Evolutionary conservation across 768 basidiomycete genomes (phyloP), one percentile per base, ranked within the genome.

Genomic region (Lyophyllum decastes): DNA sequence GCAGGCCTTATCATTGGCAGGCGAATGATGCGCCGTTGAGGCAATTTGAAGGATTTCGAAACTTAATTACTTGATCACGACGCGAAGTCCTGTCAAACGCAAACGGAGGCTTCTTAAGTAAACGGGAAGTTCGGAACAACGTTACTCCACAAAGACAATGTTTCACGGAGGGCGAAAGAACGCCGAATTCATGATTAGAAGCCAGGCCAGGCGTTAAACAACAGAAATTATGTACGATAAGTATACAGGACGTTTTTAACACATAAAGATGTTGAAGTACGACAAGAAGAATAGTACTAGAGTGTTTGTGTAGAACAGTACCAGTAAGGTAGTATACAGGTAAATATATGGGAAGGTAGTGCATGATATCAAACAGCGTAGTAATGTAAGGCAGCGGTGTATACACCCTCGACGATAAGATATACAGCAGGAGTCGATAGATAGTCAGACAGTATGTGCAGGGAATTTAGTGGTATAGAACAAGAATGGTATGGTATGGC

Each of bases 401-500:
- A 54, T 47, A 52, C 34, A 45, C 55, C 35, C n/a, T 19, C 24
- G 45, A 43, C 57, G 51, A 35, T 33, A 59, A 56, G 51, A 22
- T 55, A 49, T 59, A 64, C 49, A 61, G 50, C 48, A 50, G 41
- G 47, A 57, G 52, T 40, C 21, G 49, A 52, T 41, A 24, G 21
- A 25, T n/a, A 41, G 44, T 24, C 7, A 47, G 25, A 44, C 30
- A 62, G 52, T 64, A 66, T 64, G 45, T 62, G 61, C 54, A 66
- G 21, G 11, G 60, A 64, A 57, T 53, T 51, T 53, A 55, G 51
- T 35, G 47, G 50, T 49, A 63, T 57, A 60, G 47, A 26, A 47
- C 49, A 50, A 55, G 55, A 55, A 58, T 50, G 51, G 50, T 63
- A 60, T 60, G 54, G 54, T 57, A 58, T 57, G 60, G 55, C n/a